Evolutionary conservation across 148 eudicot genomes (phyloP).

Genomic region (Simmondsia chinensis): DNA sequence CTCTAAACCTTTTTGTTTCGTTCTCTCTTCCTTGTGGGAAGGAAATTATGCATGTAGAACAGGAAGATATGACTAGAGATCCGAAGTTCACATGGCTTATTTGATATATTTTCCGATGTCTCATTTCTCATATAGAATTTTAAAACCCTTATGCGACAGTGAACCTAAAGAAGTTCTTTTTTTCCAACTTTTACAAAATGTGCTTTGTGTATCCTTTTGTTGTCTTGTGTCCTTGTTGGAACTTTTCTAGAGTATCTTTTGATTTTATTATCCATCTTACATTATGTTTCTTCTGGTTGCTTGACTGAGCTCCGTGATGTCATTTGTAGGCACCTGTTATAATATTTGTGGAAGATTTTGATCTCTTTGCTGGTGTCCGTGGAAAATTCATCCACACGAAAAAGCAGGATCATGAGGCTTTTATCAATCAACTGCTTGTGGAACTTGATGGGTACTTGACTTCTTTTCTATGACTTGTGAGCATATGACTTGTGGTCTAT

Average conservation of each 20-base stretch:
- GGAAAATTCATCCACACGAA: constrained; percentile 82
- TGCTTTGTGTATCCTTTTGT: background rate
- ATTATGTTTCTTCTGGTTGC: background rate
- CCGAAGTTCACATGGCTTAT: no score
- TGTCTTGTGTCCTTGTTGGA: no score
- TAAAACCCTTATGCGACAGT: no score
- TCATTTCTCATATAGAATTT: no score
- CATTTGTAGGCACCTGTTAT: constrained; percentile 83
- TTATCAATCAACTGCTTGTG: constrained; percentile 93
- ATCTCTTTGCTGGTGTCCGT: constrained; percentile 90
- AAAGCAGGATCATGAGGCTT: constrained; percentile 96
- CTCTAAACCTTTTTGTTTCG: constrained; percentile 1
- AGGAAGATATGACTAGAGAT: no score
- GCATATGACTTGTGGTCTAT: background rate
- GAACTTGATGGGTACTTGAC: constrained; percentile 85
- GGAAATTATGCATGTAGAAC: no score
- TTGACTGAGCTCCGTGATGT: constrained; percentile 10
- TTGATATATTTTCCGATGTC: no score
- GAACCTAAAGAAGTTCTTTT: no score
- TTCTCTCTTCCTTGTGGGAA: constrained; percentile 3
- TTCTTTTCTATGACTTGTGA: background rate
- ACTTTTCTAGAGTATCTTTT: no score
- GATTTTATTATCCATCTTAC: background rate
- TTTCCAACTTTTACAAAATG: no score
- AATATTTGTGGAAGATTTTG: constrained; percentile 91